Evolutionary conservation across 2,329 filamentous ascomycete genomes (phyloP).

Genomic region (Madurella fahalii): DNA sequence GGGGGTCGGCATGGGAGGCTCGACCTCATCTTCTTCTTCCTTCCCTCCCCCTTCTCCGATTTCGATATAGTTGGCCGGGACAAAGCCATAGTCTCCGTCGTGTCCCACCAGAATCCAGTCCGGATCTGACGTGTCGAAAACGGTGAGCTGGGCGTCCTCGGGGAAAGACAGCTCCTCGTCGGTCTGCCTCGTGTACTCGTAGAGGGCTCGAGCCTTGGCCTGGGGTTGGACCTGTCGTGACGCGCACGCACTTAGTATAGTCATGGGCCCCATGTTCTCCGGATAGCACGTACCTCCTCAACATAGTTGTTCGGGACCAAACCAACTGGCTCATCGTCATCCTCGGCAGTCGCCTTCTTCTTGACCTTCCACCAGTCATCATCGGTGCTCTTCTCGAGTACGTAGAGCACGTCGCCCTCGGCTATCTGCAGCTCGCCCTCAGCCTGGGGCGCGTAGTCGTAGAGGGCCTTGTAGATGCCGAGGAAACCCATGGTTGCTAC

Average conservation of each 20-base stretch:
- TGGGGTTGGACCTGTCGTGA: slow-evolving; percentile 51
- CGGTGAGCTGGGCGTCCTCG: slow-evolving; percentile 76
- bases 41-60: slow-evolving; percentile 44
- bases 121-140: slow-evolving; percentile 87
- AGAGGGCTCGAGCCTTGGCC: slow-evolving; percentile 80
- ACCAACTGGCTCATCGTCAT: slow-evolving; percentile 87
- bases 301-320: slow-evolving; percentile 94
- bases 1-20: slow-evolving; percentile 30
- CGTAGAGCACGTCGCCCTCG: slow-evolving; percentile 85
- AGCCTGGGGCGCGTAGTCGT: slow-evolving; percentile 86
- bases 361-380: slow-evolving; percentile 95
- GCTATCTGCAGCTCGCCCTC: slow-evolving; percentile 79
- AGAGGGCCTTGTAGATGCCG: slow-evolving; percentile 84
- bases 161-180: slow-evolving; percentile 96
- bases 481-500: slow-evolving; percentile 72
- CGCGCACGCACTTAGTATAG: not conserved
- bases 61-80: slow-evolving; percentile 94
- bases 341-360: slow-evolving; percentile 77
- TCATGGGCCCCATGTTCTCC: not conserved
- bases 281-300: slow-evolving; percentile 63
- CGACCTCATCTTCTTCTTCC: slow-evolving; percentile 42
- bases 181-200: slow-evolving; percentile 94
- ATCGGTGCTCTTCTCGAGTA: slow-evolving; percentile 74
- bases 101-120: slow-evolving; percentile 94
- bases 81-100: slow-evolving; percentile 86